Evolutionary conservation across 345 rosid genomes (phyloP).

Genomic region (Salix koriyanagi): DNA sequence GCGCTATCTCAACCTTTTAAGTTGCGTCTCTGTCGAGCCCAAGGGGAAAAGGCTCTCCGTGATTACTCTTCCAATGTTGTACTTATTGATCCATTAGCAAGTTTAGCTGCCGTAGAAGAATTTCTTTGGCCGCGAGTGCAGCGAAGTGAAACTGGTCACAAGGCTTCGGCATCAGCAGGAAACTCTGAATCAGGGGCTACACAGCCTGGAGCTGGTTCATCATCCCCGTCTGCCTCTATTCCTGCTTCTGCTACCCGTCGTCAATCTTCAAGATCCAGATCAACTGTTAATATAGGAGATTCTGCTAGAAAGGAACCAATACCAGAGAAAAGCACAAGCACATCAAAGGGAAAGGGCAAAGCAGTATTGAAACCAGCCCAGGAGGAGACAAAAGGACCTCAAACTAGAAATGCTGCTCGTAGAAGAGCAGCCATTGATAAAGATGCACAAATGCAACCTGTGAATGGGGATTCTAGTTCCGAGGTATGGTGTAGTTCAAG

Average conservation of each 20-base stretch:
- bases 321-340: slow-evolving; percentile 68
- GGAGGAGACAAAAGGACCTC: slow-evolving; percentile 81
- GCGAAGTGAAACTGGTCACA: slow-evolving; percentile 78
- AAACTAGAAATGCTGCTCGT: slow-evolving; percentile 88
- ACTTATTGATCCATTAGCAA: slow-evolving; percentile 94
- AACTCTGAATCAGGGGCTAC: slow-evolving; percentile 62
- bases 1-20: slow-evolving; percentile 94
- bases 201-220: slow-evolving; percentile 64
- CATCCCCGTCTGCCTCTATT: slow-evolving; percentile 71
- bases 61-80: slow-evolving; percentile 97
- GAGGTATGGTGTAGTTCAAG: slow-evolving; percentile 52
- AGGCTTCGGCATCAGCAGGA: slow-evolving; percentile 56
- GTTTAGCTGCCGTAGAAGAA: slow-evolving; percentile 92
- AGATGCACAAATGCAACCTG: slow-evolving; percentile 68
- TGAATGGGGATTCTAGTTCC: slow-evolving; percentile 72
- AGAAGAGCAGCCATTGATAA: slow-evolving; percentile 79
- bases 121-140: slow-evolving; percentile 98
- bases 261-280: slow-evolving; percentile 78
- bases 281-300: slow-evolving; percentile 78
- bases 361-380: slow-evolving; percentile 82
- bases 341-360: slow-evolving; percentile 96
- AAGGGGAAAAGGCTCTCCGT: slow-evolving; percentile 84
- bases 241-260: slow-evolving; percentile 67
- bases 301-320: slow-evolving; percentile 51
- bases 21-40: slow-evolving; percentile 88